A percentile compares a stretch with the other conserved stretches of the same genome.
Conservation (phyloP, 768 basidiomycete species). For the Hypsizygus marmoreus region DNA sequence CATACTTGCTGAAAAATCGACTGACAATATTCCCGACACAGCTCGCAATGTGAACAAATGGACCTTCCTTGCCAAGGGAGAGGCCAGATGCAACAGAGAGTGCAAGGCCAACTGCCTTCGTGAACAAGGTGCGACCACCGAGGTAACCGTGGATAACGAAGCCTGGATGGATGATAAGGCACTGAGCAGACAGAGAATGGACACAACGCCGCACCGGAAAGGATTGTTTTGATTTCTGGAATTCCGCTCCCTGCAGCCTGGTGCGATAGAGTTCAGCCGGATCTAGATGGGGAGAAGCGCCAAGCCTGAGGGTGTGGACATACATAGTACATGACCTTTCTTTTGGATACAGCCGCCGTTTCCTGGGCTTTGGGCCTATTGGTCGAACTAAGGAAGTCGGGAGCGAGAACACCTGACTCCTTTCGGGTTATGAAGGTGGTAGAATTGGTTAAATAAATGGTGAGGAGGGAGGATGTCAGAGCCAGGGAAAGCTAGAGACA, state of each 20-base stretch:
- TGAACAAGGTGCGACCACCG: conserved; percentile 85
- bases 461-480: conserved; percentile 71
- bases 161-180: conserved; percentile 41
- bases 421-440: conserved; percentile 87
- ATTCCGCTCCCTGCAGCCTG: conserved; percentile 95
- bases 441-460: conserved; percentile 85
- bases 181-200: neutral
- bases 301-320: too few species aligned
- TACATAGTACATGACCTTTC: conserved; percentile 85
- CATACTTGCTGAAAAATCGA: conserved; percentile 84
- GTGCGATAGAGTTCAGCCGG: conserved; percentile 6
- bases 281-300: too few species aligned
- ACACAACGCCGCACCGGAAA: conserved; percentile 58
- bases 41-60: conserved; percentile 89
- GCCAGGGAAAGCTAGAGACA: conserved; percentile 68
- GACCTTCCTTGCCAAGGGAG: conserved; percentile 71
- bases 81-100: conserved; percentile 92
- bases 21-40: conserved; percentile 94
- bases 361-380: conserved; percentile 22
- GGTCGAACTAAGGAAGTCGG: conserved; percentile 42
- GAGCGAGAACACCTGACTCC: conserved; percentile 73
- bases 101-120: conserved; percentile 86
- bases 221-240: conserved; percentile 94
- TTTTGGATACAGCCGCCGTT: conserved; percentile 36
- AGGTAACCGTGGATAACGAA: conserved; percentile 98